Percentiles rank a stretch among this genome's conserved stretches.
Conservation (phyloP, 228 moss, liverwort and hornwort genomes). For the Sphagnum magellanicum region DNA sequence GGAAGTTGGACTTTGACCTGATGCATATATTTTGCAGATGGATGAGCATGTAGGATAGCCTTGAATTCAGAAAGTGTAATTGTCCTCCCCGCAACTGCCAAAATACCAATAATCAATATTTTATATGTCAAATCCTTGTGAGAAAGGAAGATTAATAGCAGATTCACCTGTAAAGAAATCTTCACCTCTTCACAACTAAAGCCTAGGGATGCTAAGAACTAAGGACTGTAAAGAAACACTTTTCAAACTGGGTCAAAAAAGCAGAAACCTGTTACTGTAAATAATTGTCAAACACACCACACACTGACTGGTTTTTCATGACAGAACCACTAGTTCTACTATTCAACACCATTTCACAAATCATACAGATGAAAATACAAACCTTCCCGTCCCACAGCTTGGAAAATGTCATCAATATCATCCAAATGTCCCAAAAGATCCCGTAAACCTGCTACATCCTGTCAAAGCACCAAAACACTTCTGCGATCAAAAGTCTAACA, state of each 20-base stretch:
- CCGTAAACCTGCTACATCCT: slow-evolving; percentile 79
- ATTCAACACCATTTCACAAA: not conserved
- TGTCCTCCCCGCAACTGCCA: slow-evolving; percentile 52
- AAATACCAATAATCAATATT: not conserved
- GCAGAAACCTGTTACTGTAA: too few species aligned
- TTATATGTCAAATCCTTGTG: too few species aligned
- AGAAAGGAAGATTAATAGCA: not conserved
- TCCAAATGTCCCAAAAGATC: slow-evolving; percentile 81
- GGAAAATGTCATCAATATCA: slow-evolving; percentile 87
- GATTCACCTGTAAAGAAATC: not conserved
- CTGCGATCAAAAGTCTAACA: too few species aligned
- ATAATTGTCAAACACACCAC: not conserved
- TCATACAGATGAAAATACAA: not conserved
- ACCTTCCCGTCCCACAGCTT: slow-evolving; percentile 63
- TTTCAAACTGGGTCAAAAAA: too few species aligned
- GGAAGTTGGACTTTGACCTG: slow-evolving; percentile 15
- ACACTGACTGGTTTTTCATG: too few species aligned
- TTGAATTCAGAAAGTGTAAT: slow-evolving; percentile 42
- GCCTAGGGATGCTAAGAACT: too few species aligned
- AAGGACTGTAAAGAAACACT: too few species aligned
- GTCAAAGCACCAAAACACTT: not conserved
- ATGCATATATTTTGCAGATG: slow-evolving; percentile 60
- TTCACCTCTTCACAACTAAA: too few species aligned
- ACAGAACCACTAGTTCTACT: too few species aligned
- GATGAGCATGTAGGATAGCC: slow-evolving; percentile 55